Evolutionary conservation across 176 grass and related monocot species (phyloP), one percentile per base, ranked within the genome.

Genomic region (Rhynchospora pubera): DNA sequence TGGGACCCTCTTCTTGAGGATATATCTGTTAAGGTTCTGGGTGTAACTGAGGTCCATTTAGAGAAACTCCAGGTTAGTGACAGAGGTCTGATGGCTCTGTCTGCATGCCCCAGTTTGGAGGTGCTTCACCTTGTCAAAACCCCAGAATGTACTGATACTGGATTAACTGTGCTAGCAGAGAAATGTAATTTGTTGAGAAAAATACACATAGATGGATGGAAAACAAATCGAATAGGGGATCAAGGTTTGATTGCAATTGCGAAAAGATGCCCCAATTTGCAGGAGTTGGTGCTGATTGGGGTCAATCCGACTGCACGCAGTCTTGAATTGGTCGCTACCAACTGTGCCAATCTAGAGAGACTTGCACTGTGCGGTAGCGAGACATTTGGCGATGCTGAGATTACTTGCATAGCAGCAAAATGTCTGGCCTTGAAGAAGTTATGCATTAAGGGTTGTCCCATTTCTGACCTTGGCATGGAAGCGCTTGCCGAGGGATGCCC

Each of bases 21-120:
- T 82, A 87, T 93, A 44, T 77, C 91, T 0, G 84, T 62, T 0
- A 85, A 68, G 57, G 84, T 90, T 60, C 82, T 76, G 0, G 80
- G 86, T 8, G 83, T 99, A 46, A 83, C 87, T 18, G 97, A 99
- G 71, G 64, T 99, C 61, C 97, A 99, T 84, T 91, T 99, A 10
- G 97, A 99, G 89, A 93, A 95, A 80, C 91, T 99, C 2, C 97
- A 99, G 87, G 91, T 99, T 0, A 90, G 89, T 0, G 97, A 99
- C 83, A 85, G 86, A n/a, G 97, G 97, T 21, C 91, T 99, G 3
- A 43, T 42, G 10, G 89, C 93, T 4, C 77, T 99, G 11, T 81
- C 97, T 5, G 62, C 86, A n/a, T 91, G 91, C 63, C 42, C 56
- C 15, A 85, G 59, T 26, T 90, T 99, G 61, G 93, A 96, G 77